Percentiles rank a stretch among this genome's conserved stretches.
Conservation (phyloP, 805 yeast species). For the Spathaspora hagerdaliae region DNA sequence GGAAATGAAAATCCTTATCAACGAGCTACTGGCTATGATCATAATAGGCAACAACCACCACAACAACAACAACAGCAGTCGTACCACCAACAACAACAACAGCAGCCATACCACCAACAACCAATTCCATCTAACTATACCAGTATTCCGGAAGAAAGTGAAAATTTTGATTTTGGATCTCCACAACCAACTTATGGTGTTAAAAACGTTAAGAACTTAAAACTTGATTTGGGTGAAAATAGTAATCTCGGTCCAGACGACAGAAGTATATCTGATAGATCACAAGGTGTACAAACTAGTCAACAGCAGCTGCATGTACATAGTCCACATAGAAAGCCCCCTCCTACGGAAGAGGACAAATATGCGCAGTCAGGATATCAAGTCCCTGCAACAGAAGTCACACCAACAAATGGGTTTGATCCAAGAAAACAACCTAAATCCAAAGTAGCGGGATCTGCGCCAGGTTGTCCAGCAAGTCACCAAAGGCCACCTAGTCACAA, state of each 20-base stretch:
- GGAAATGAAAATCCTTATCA: background rate
- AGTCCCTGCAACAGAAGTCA: too few relatives aligned
- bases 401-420: too few relatives aligned
- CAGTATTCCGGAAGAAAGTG: background rate
- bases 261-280: too few relatives aligned
- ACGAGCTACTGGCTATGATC: background rate
- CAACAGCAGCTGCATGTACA: too few relatives aligned
- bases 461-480: too few relatives aligned
- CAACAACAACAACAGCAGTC: background rate
- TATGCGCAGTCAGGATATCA: too few relatives aligned
- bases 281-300: too few relatives aligned
- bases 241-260: background rate
- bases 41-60: background rate
- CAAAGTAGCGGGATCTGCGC: too few relatives aligned
- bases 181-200: background rate
- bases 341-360: too few relatives aligned
- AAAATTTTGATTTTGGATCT: background rate
- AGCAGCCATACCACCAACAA: background rate
- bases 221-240: background rate
- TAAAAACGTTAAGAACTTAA: constrained; percentile 1
- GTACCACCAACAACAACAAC: background rate
- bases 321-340: too few relatives aligned
- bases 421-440: too few relatives aligned
- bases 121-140: background rate
- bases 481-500: too few relatives aligned